Evolutionary conservation across 345 rosid genomes (phyloP), one percentile per base, ranked within the genome.

Genomic region (Lepidium didymum): DNA sequence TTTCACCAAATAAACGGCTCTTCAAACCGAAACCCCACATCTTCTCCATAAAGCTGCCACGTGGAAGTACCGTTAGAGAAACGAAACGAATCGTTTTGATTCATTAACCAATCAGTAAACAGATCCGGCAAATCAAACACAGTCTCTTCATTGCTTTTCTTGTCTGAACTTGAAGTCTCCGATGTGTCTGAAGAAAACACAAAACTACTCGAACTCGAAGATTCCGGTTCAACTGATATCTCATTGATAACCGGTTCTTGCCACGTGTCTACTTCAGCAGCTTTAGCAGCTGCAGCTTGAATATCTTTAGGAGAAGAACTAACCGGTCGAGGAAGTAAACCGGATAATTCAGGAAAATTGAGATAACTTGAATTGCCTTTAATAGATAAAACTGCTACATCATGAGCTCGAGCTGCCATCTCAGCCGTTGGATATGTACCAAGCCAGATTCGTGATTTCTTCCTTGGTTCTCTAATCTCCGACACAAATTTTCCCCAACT

Each of bases 401-500:
- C 98, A 18, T 92, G 98, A 15, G 96, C 98, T 75, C 96, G 83
- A 72, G 98, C 96, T 0, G 96, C 98, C 98, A 90, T 92, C 82
- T 89, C 96, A 10, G 98, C 77, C 8, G 98, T 90, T 9, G 87
- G 74, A 75, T 82, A 92, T 29, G 96, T 87, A 0, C 98, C 98
- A 4, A 92, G 80, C 98, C 98, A 92, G 6, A 92, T 92, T 69
- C 98, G 85, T 1, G 97, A 90, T 70, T 92, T 92, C 80, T 88
- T 92, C 82, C 68, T 85, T 0, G 98, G 97, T 75, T 92, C 87
- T 43, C 98, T 76, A 56, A 90, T 92, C 74, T 92, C 98, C 0
- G 96, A 90, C 58, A 92, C 98, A 96, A 96, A 93, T 78, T 86
- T 90, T 0, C 98, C 98, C 98, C 98, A 90, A 69, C 86, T 92